Base-by-base conservation (phyloP, 495 filamentous ascomycete genomes). In the Penicillium parvum region DNA sequence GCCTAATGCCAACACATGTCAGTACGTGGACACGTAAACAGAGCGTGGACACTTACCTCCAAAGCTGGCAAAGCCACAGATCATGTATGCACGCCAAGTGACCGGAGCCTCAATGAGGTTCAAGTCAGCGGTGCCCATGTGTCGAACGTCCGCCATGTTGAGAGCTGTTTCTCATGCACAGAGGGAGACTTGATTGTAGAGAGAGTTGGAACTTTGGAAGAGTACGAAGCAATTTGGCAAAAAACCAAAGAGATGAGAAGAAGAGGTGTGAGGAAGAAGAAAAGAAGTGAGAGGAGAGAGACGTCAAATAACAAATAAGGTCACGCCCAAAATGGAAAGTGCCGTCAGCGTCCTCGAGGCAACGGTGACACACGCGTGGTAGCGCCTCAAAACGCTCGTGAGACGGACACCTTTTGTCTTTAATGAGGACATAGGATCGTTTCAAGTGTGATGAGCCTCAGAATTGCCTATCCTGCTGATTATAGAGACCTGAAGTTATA, bases 41-140 rank as follows among this genome's bases (percentile, higher is more conserved):
- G 22, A 27, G 4, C 7, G 0, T 22, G 17, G 3, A 6, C 25
- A 30, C 40, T 14, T 14, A 61, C 76, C 76, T 55, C 75, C 76
- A 53, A 78, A 77, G 28, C 75, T 66, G 10, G 75, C 73, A 45
- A 78, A 79, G 47, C 70, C 74, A 55, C 76, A 79, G 57, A 79
- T 73, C 25, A 79, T 41, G 57, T 79, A 79, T 27, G 81, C 80
- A 60, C 73, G 77, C 52, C 70, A 42, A 39, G 78, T 81, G 45
- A 82, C 69, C 18, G 80, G 77, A 4, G 81, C 78, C 64, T 84
- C 80, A 41, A 78, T 61, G 30, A 65, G 66, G 37, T 35, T 45
- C 6, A 53, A 28, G 25, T 57, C 47, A 29, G 39, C 28, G 1
- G 54, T 57, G 22, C 50, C 54, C 11, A 48, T 19, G 8, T 43